Evolutionary conservation across 2,329 filamentous ascomycete genomes (phyloP).

Genomic region (Clonostachys solani): DNA sequence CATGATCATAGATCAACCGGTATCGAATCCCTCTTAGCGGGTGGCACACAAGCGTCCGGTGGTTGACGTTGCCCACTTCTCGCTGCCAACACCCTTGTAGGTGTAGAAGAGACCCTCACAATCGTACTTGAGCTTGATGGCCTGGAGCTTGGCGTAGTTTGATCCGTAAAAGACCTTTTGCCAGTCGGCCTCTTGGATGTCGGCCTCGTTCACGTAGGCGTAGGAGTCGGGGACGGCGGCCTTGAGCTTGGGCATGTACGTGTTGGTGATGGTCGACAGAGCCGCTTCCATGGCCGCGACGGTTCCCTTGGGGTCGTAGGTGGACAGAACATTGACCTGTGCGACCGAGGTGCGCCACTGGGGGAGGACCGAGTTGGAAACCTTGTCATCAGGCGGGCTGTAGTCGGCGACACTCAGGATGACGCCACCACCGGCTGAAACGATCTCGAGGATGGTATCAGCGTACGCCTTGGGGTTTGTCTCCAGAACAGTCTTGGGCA

Average conservation of each 20-base stretch:
- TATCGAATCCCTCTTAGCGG: too few relatives aligned
- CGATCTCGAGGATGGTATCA: neutral
- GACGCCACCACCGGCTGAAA: slow-evolving; percentile 13
- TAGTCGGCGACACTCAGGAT: slow-evolving; percentile 24
- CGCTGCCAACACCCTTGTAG: slow-evolving; percentile 43
- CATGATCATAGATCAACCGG: too few relatives aligned
- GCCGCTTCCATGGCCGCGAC: slow-evolving; percentile 15
- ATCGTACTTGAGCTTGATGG: slow-evolving; percentile 45
- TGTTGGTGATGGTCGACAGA: slow-evolving; percentile 19
- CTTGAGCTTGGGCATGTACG: slow-evolving; percentile 23
- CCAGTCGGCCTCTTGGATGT: slow-evolving; percentile 40
- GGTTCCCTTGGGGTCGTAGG: slow-evolving; percentile 8
- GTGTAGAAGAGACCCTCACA: slow-evolving; percentile 40
- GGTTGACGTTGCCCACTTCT: slow-evolving; percentile 30
- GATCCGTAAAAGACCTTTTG: slow-evolving; percentile 39
- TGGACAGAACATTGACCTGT: slow-evolving; percentile 19
- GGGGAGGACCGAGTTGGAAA: slow-evolving; percentile 29
- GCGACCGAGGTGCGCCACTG: slow-evolving; percentile 27
- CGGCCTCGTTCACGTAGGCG: slow-evolving; percentile 47
- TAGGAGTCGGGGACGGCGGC: slow-evolving; percentile 29
- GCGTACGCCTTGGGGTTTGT: neutral
- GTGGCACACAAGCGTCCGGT: too few relatives aligned
- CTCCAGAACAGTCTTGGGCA: slow-evolving; percentile 9
- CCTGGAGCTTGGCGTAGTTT: slow-evolving; percentile 33
- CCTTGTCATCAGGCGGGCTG: slow-evolving; percentile 7